A percentile compares a stretch with the other conserved stretches of the same genome.
These are phyloP conservation scores for Pseudogymnoascus destructans DNA, from an alignment of 2,329 filamentous ascomycete species.

Conservation along the genomic window DNA sequence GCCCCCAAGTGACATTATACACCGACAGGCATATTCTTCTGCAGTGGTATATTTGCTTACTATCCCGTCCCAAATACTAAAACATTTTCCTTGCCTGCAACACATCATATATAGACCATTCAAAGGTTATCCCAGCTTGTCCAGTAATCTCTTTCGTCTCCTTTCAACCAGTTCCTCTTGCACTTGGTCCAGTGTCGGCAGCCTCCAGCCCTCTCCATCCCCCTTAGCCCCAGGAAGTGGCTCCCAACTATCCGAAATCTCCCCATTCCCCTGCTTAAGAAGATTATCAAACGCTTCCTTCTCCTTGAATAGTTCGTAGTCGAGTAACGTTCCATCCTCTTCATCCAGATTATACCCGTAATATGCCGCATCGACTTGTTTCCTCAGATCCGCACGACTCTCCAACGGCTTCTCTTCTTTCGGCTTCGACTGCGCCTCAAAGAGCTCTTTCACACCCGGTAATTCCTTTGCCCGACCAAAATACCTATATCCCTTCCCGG, in stretches of 20 bases:
- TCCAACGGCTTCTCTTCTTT: slow-evolving; percentile 50
- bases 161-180: slow-evolving; percentile 84
- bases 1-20: background rate
- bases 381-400: slow-evolving; percentile 52
- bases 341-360: slow-evolving; percentile 92
- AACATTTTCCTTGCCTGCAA: background rate
- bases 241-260: slow-evolving; percentile 61
- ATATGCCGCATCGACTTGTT: slow-evolving; percentile 81
- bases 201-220: slow-evolving; percentile 67
- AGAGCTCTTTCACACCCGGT: slow-evolving; percentile 91
- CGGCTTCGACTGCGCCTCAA: slow-evolving; percentile 59
- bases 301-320: slow-evolving; percentile 75
- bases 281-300: slow-evolving; percentile 63
- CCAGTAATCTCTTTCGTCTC: slow-evolving; percentile 67
- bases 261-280: slow-evolving; percentile 41
- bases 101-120: background rate
- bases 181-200: slow-evolving; percentile 85
- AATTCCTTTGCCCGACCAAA: slow-evolving; percentile 84
- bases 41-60: background rate
- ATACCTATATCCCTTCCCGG: slow-evolving; percentile 85
- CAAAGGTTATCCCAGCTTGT: slow-evolving; percentile 40
- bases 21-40: background rate
- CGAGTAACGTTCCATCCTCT: slow-evolving; percentile 69
- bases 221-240: slow-evolving; percentile 75
- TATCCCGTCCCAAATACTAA: background rate